Conservation (phyloP, 169 alveolate species). For the Plasmodium knowlesi region DNA sequence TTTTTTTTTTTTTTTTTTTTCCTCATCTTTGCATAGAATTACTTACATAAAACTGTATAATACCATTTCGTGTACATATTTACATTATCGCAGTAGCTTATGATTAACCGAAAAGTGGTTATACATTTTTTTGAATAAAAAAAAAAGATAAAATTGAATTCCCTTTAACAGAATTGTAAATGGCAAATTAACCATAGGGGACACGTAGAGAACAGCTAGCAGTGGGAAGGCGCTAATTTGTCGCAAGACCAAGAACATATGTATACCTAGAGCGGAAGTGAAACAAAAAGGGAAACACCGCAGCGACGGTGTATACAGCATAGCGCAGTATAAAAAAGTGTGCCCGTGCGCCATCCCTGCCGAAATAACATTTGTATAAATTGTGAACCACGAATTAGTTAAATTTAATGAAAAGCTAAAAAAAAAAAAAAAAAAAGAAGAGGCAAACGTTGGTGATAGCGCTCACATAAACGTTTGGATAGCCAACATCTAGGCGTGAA, state of each 20-base stretch:
- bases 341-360: neutral
- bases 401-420: conserved; percentile 11
- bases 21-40: neutral
- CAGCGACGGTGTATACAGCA: neutral
- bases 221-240: neutral
- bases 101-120: neutral
- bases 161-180: neutral
- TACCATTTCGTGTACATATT: neutral
- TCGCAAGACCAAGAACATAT: neutral
- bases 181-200: neutral
- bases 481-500: neutral
- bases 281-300: neutral
- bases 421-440: too few relatives aligned
- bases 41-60: neutral
- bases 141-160: neutral
- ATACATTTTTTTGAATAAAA: neutral
- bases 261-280: neutral
- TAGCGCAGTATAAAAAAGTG: neutral
- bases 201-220: neutral
- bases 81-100: neutral
- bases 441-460: neutral
- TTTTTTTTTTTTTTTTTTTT: neutral
- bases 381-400: neutral
- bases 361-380: neutral
- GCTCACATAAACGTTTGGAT: neutral